Base-by-base conservation (phyloP, 2,329 filamentous ascomycete genomes). In the Grosmannia clavigera region DNA sequence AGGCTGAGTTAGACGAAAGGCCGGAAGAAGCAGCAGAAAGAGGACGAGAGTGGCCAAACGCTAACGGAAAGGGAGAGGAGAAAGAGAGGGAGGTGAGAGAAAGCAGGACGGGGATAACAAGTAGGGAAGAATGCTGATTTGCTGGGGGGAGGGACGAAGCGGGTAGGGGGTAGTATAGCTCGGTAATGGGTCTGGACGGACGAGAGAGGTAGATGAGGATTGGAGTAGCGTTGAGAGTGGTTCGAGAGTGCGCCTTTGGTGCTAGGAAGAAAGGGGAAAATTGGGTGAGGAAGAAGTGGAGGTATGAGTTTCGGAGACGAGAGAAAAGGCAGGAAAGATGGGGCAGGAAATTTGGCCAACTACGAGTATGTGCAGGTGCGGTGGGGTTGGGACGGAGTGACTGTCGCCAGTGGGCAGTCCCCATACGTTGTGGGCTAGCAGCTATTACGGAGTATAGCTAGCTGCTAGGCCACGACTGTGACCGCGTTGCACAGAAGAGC, bases 91-190 rank as follows among this genome's bases (percentile, higher is more conserved):
- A 57, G 55, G 40, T 22, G 43, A 35, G 19, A 35, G 55, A 57
- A 29, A 33, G 55, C 31, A 38, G 29, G 56, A 51, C 46, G 40
- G 55, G 55, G 55, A 57, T 50, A 38, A 46, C 27, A 53, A 25
- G 48, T 10, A 52, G 33, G 12, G 31, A 38, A 46, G 33, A 38
- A 22, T 33, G 57, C 38, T 55, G 57, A 59, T 55, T 48, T 43
- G 57, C 35, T 43, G 51, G 31, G 27, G 35, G 48, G 22, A n/a
- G 55, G 14, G 11, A 38, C 22, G 22, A 29, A 46, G 52, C 38
- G 57, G 57, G 57, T 54, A 58, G 35, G 50, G 57, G 57, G 55
- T n/a, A 27, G 53, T 40, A n/a, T 31, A 50, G 33, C 38, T 55
- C n/a, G 52, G 52, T 35, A 33, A 27, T 50, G 27, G 40, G 38